Base-by-base conservation (phyloP, 2,329 filamentous ascomycete species). In the Penicillium griseofulvum region DNA sequence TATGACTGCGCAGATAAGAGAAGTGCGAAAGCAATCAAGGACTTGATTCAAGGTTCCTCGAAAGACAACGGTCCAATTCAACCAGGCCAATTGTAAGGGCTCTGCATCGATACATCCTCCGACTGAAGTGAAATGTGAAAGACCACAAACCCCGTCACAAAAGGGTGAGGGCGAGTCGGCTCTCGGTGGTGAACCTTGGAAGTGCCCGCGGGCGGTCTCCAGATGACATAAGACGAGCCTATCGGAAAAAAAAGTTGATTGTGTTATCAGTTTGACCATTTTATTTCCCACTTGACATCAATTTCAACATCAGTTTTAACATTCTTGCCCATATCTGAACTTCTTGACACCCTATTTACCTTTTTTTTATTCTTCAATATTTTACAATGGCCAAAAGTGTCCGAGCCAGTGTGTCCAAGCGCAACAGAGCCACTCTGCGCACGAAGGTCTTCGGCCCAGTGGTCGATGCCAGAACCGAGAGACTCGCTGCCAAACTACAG, bases 401-500 rank as follows among this genome's bases (percentile, higher is more conserved):
- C 58, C 83, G 93, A 72, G 84, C 92, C 62, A 95, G 88, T 71
- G 80, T 83, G 63, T 85, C 81, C 67, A 97, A 97, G 80, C 81
- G 82, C 68, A 97, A 97, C 80, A 91, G 91, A 78, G 82, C 84
- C 65, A 87, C 84, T 66, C 82, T 96, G 62, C 92, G 92, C 74
- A 80, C 84, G 62, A 86, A 85, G 62, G 88, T 97, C 62, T 97
- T 96, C 75, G 90, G 88, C 1, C 93, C 93, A 16, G 86, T 87
- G 52, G 90, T 93, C 73, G 79, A 82, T 66, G 91, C 89, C 43
- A 85, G 93, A 65, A 87, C 87, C 50, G 87, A 92, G 74, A 87
- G 93, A 63, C 84, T 97, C 34, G 91, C 90, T 37, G 88, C 89
- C 58, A 96, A 94, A 76, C 81, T 97, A 57, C 81, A 92, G 68